Percentiles rank a stretch among this genome's conserved stretches.
Evolutionary conservation across 352 stramenopile genomes (phyloP).

Genomic region (Lagenidium giganteum): DNA sequence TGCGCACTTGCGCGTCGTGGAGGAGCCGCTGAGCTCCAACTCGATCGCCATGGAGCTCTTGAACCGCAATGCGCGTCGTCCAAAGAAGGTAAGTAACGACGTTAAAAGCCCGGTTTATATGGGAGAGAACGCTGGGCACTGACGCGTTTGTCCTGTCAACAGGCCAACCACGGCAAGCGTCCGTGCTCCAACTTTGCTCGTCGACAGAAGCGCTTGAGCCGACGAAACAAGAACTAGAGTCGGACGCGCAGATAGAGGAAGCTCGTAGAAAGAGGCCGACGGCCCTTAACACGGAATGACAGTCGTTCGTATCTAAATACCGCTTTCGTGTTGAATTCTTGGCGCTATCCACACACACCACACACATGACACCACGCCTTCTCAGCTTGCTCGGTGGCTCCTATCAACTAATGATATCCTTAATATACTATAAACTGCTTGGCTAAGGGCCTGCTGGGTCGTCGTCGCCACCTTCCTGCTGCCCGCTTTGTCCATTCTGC

Average conservation of each 20-base stretch:
- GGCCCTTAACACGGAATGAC: no score
- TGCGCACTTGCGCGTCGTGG: slow-evolving; percentile 37
- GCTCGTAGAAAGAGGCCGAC: neutral
- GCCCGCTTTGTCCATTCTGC: slow-evolving; percentile 40
- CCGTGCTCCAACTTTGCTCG: slow-evolving; percentile 78
- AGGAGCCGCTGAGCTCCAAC: slow-evolving; percentile 33
- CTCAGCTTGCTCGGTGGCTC: neutral
- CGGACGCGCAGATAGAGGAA: neutral
- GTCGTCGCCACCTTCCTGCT: slow-evolving; percentile 19
- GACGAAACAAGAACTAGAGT: slow-evolving; percentile 18
- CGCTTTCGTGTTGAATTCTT: no score
- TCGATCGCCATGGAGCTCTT: slow-evolving; percentile 68
- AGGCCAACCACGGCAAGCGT: slow-evolving; percentile 86
- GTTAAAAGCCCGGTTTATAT: neutral
- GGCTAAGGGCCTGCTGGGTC: slow-evolving; percentile 6
- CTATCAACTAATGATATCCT: neutral
- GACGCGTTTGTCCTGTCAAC: slow-evolving; percentile 1
- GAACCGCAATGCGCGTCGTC: slow-evolving; percentile 75
- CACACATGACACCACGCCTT: slow-evolving; percentile 4
- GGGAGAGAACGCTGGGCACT: neutral
- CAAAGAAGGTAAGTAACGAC: slow-evolving; percentile 59
- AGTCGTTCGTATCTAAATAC: no score
- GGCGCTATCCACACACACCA: slow-evolving; percentile 14
- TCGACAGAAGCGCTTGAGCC: slow-evolving; percentile 74
- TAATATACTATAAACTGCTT: slow-evolving; percentile 12